These are phyloP conservation scores for Sinapis alba DNA, from an alignment of 441 rosid species.

Conservation along the genomic window DNA sequence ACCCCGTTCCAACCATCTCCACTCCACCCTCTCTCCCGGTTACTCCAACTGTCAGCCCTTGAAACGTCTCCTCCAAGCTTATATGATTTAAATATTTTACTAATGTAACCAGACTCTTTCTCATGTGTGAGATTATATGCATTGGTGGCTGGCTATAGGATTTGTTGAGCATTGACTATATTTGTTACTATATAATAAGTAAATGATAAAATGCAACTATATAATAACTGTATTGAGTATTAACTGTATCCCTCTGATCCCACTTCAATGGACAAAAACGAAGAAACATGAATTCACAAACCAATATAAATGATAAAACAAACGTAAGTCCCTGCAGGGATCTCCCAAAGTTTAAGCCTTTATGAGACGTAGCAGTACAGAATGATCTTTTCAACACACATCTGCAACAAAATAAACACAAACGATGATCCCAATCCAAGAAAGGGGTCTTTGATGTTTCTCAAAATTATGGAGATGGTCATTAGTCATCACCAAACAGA, in stretches of 20 bases:
- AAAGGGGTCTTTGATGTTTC: conserved; percentile 13
- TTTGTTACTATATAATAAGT: background rate
- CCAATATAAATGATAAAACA: conserved; percentile 4
- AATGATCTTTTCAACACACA: conserved; percentile 26
- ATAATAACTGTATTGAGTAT: background rate
- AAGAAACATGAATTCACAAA: background rate
- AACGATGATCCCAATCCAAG: background rate
- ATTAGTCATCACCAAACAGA: conserved; percentile 53
- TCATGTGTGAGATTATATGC: conserved; percentile 5
- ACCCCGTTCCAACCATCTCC: conserved; percentile 6
- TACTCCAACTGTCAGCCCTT: background rate
- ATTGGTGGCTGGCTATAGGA: background rate
- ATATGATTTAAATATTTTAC: background rate
- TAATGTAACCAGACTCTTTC: conserved; percentile 4
- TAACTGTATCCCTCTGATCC: background rate
- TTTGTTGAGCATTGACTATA: background rate
- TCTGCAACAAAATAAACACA: conserved; percentile 14
- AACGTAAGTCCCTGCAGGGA: background rate
- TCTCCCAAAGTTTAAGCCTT: conserved; percentile 1
- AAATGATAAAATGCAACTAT: background rate
- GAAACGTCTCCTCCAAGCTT: background rate
- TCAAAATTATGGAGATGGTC: conserved; percentile 9
- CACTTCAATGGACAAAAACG: background rate
- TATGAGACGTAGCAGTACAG: background rate
- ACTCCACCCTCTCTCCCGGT: background rate